Base-by-base conservation (phyloP, 2,329 filamentous ascomycete genomes). In the Colletotrichum lupini region DNA sequence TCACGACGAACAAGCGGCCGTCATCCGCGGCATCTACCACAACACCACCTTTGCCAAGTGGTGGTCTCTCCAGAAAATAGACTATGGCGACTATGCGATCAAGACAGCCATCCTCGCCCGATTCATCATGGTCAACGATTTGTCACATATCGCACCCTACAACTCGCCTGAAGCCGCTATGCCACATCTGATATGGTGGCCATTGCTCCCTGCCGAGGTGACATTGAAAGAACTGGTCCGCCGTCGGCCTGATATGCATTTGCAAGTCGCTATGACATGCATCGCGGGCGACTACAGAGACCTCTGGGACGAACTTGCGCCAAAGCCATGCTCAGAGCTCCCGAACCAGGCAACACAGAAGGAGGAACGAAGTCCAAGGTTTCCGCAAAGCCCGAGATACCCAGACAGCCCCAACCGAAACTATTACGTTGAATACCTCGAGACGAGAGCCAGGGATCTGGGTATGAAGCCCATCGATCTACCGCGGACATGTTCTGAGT, bases 11-110 rank as follows among this genome's bases (percentile, higher is more conserved):
- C 6, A 69, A 4, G 19, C 30, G 9, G 80, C 78, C 61, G 69
- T 82, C 11, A 56, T 83, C 3, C 78, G 77, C 4, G 82, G 82
- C n/a, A 81, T 84, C 52, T 84, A 84, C 68, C 80, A 84, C 75
- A 78, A 81, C 64, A 76, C 81, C 6, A 75, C 80, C 52, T 84
- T 83, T 73, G 83, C 82, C 1, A 76, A 76, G 24, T 85, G 81
- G 81, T 80, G 76, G 76, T 61, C 64, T 16, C 16, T 53, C 19
- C 66, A 75, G 42, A 64, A 26, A 12, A 35, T 57, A 12, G 65
- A 56, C 7, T 22, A 37, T 14, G 26, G 24, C 14, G 58, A 56
- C 12, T 28, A 52, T 4, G 37, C 14, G 11, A 42, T 73, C 58
- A 42, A 65, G 19, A 53, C 62, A 9, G 79, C 79, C 7, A 76